These are phyloP conservation scores for Colletotrichum camelliae DNA, from an alignment of 2,329 filamentous ascomycete species.

Conservation along the genomic window DNA sequence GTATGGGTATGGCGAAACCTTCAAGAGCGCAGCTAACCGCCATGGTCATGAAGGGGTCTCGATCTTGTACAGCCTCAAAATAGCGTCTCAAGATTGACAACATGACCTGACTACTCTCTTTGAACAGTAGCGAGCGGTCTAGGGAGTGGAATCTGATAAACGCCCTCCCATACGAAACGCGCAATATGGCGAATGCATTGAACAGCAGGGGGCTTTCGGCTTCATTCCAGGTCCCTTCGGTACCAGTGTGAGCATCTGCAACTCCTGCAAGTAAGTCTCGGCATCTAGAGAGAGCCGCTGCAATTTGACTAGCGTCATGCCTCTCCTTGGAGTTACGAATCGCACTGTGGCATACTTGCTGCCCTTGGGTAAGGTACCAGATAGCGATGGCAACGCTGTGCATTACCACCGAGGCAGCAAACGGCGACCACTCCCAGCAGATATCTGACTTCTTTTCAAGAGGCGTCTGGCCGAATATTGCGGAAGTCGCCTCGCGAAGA, in stretches of 20 bases:
- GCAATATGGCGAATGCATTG: neutral
- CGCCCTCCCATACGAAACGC: neutral
- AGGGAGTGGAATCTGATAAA: neutral
- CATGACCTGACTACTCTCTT: neutral
- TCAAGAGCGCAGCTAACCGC: neutral
- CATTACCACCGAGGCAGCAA: neutral
- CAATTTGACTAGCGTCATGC: neutral
- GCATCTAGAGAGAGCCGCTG: neutral
- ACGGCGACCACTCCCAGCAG: neutral
- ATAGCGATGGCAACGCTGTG: neutral
- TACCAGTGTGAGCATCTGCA: neutral
- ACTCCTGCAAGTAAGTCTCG: neutral
- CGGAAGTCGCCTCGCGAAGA: neutral
- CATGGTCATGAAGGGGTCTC: neutral
- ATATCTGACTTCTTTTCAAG: neutral
- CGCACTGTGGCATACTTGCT: neutral
- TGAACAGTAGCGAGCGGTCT: neutral
- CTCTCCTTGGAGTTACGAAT: neutral
- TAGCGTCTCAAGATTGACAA: neutral
- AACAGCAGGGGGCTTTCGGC: neutral
- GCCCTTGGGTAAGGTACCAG: neutral
- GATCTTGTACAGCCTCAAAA: neutral
- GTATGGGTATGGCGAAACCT: neutral
- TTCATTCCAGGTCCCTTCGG: neutral
- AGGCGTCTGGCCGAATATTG: neutral